Base-by-base conservation (phyloP, 371 early-diverging fungal species). In the Mucor mucedo region DNA sequence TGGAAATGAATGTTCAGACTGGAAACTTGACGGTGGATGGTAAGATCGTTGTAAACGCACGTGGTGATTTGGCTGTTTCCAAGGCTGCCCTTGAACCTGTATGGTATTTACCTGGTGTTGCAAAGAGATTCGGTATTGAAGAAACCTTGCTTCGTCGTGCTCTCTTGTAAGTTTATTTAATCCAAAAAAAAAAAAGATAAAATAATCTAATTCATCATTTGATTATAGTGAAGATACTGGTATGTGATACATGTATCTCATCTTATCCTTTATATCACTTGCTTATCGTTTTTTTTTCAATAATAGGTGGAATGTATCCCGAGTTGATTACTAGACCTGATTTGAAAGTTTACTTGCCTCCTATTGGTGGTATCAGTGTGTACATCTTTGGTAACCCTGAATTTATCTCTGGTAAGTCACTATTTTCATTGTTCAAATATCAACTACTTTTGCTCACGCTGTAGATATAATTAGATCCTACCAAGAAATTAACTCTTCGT, bases 81-180 rank as follows among this genome's bases (percentile, higher is more conserved):
- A 97, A 97, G 74, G 98, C 94, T 14, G 98, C 98, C 5, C 87
- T 95, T 9, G 98, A 97, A 66, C 98, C 98, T n/a, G 98, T 97
- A 5, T 97, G 98, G 98, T 90, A 89, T 62, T 78, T 97, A 6
- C 97, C 97, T 5, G 98, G 98, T 3, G 93, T 97, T 0, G 97
- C 98, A 29, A 80, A 87, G 52, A 85, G 97, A 14, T 93, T 97
- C 70, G 89, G 91, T 13, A 95, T 95, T 58, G 91, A 89, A 29
- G 98, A 97, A 73, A 84, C 89, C 3, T 73, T 87, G 4, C 77
- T 97, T 63, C 87, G 98, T 33, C 87, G 96, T 2, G 91, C 92
- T 0, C 75, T 97, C 16, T 97, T 96, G 84, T 85, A 71, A 78
- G 85, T 75, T n/a, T 44, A 44, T 44, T 44, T 44, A 5, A 5